phyloP scores from a whole-genome alignment of 768 basidiomycete genomes.

The Nevesoporus exiguus region DNA sequence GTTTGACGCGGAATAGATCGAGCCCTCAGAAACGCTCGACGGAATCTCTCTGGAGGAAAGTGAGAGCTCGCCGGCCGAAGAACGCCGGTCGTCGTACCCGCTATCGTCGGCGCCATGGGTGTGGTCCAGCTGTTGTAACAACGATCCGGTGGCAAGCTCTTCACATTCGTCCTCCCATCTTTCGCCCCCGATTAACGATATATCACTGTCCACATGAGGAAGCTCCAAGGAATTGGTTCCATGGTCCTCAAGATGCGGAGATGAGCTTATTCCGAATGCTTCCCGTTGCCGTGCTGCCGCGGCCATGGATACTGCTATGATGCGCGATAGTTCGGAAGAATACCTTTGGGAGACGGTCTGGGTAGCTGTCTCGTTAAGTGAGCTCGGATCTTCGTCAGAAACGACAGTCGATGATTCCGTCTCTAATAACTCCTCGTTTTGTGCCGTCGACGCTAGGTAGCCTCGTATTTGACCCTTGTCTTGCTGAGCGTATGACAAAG shows the following conservation, averaged over 20 bases:
- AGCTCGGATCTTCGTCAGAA: slow-evolving; percentile 17
- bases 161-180: slow-evolving; percentile 39
- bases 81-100: not conserved
- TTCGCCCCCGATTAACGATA: slow-evolving; percentile 41
- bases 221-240: slow-evolving; percentile 7
- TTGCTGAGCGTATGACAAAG: slow-evolving; percentile 5
- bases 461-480: not conserved
- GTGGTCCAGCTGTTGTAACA: slow-evolving; percentile 21
- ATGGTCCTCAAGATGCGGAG: slow-evolving; percentile 22
- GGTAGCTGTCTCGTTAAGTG: not conserved
- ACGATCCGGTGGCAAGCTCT: slow-evolving; percentile 29
- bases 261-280: slow-evolving; percentile 51
- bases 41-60: slow-evolving; percentile 11
- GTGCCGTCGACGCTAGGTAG: not conserved
- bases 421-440: slow-evolving; percentile 2
- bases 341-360: slow-evolving; percentile 9
- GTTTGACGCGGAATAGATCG: slow-evolving; percentile 22
- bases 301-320: slow-evolving; percentile 28
- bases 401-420: slow-evolving; percentile 13
- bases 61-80: slow-evolving; percentile 8
- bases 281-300: slow-evolving; percentile 45
- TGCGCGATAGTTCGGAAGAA: slow-evolving; percentile 28
- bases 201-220: slow-evolving; percentile 44
- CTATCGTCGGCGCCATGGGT: not conserved
- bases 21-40: slow-evolving; percentile 23